Evolutionary conservation across 768 basidiomycete species (phyloP), one percentile per base, ranked within the genome.

Genomic region (Tylopilus cervinicoccineus): DNA sequence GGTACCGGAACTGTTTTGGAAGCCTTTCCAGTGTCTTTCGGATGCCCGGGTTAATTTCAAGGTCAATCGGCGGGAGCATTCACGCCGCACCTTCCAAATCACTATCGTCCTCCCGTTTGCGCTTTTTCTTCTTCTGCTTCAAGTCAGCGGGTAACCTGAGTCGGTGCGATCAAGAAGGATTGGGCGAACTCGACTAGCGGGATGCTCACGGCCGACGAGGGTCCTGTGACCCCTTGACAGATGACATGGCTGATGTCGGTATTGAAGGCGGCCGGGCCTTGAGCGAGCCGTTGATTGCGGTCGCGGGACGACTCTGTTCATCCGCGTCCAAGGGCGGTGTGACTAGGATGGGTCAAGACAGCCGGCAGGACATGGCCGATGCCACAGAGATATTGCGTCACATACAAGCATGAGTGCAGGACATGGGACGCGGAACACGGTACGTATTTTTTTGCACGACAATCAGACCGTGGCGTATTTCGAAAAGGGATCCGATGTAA

Each of bases 71-170:
- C 33, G 40, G 27, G 31, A 28, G 45, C 49, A 39, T 32, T 38
- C 50, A 54, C 64, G 44, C 66, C 80, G 81, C 79, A 62, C 72
- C 73, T 59, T 89, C 87, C 27, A 71, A 65, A 54, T 89, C 88
- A 55, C 84, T 86, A n/a, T 81, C 82, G 32, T 78, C 81, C 9
- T 88, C 87, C 47, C 85, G 78, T 76, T 86, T 88, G 67, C 88
- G 86, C 62, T 90, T 91, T 71, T 89, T 88, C 71, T 87, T 88
- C 73, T 86, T 88, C 69, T 80, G 86, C 72, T 84, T 86, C 24
- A 72, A 52, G 39, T 86, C 85, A 12, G 81, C 77, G 11, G 65
- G 53, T 43, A 62, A 42, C 47, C 69, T 73, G 40, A 17, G 31
- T 17, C 1, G 28, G 31, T 27, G 33, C 23, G 26, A 9, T 27